Evolutionary conservation across 148 eudicot species (phyloP).

Genomic region (Camellia granthamiana): DNA sequence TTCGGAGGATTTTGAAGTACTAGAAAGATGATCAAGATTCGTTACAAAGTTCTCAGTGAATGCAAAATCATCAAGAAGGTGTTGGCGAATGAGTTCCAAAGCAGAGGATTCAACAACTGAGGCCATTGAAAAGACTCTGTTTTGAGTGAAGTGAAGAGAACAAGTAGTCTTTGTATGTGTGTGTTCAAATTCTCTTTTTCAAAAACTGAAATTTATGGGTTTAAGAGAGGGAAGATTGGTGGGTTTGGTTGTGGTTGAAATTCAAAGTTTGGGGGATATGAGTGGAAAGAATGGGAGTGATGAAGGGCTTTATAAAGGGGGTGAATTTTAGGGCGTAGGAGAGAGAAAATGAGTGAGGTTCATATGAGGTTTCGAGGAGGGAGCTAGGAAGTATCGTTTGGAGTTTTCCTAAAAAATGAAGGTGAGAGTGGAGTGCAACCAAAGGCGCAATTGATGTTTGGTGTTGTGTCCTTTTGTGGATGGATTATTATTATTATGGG

Average conservation of each 20-base stretch:
- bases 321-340: background rate
- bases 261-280: slow-evolving; percentile 17
- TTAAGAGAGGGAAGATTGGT: background rate
- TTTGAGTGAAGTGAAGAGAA: background rate
- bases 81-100: slow-evolving; percentile 24
- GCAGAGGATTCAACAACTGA: slow-evolving; percentile 16
- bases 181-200: no score
- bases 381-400: slow-evolving; percentile 17
- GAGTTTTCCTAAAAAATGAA: background rate
- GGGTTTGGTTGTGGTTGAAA: background rate
- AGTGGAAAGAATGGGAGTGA: slow-evolving; percentile 14
- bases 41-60: background rate
- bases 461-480: background rate
- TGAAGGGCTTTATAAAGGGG: slow-evolving; percentile 6
- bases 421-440: background rate
- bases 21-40: no score
- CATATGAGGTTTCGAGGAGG: background rate
- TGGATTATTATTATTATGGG: no score
- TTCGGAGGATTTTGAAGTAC: background rate
- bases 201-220: background rate
- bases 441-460: background rate
- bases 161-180: background rate
- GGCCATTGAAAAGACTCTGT: background rate
- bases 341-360: background rate
- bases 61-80: slow-evolving; percentile 16